phyloP scores from a whole-genome alignment of 352 stramenopile species.

The Globisporangium alternatum region DNA sequence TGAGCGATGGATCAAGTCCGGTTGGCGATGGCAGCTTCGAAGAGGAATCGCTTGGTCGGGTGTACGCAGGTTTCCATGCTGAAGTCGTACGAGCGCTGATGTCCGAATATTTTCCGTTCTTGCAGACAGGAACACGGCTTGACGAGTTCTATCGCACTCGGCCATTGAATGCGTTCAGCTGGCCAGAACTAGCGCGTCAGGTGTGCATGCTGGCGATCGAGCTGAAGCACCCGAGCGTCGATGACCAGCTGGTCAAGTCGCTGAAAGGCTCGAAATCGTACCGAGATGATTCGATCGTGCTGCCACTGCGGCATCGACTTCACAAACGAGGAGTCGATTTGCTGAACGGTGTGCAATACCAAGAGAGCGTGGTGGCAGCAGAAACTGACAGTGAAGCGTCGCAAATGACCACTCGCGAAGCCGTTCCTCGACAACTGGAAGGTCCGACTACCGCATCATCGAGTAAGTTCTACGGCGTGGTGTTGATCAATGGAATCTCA shows the following conservation, averaged over 20 bases:
- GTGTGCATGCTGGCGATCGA: slow-evolving; percentile 76
- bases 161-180: slow-evolving; percentile 74
- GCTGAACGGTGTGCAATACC: slow-evolving; percentile 48
- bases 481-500: slow-evolving; percentile 36
- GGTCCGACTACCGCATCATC: not conserved
- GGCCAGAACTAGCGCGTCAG: slow-evolving; percentile 76
- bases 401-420: slow-evolving; percentile 7
- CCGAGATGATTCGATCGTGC: slow-evolving; percentile 61
- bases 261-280: slow-evolving; percentile 74
- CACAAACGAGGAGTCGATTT: slow-evolving; percentile 41
- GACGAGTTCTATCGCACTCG: slow-evolving; percentile 73
- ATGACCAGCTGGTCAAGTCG: slow-evolving; percentile 72
- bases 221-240: slow-evolving; percentile 55
- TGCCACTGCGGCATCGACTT: slow-evolving; percentile 44
- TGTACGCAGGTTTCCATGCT: slow-evolving; percentile 51
- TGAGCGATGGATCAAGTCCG: slow-evolving; percentile 43
- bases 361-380: slow-evolving; percentile 23
- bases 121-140: slow-evolving; percentile 66
- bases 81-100: slow-evolving; percentile 51
- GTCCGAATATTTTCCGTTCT: slow-evolving; percentile 60
- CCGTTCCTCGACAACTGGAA: slow-evolving; percentile 19
- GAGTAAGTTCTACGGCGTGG: slow-evolving; percentile 47
- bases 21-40: slow-evolving; percentile 49
- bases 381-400: not conserved
- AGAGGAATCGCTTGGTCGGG: slow-evolving; percentile 41